A percentile compares a stretch with the other conserved stretches of the same genome.
Evolutionary conservation across 306 rosid species (phyloP).

Genomic region (Acmispon strigosus): DNA sequence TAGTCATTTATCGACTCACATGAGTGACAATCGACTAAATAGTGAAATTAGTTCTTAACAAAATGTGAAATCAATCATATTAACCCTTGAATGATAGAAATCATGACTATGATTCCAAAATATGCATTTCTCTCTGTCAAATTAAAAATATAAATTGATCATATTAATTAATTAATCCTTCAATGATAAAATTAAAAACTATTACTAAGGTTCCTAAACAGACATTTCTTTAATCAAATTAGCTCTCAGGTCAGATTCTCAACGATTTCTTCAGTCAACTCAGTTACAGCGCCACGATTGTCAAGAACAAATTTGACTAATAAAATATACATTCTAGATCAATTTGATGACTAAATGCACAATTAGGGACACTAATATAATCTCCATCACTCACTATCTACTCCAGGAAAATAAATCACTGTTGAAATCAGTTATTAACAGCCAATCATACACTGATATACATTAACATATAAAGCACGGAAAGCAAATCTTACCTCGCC

Average conservation of each 20-base stretch:
- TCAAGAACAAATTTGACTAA: background rate
- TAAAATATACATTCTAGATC: background rate
- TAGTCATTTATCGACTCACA: background rate
- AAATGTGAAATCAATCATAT: background rate
- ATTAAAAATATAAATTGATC: too few relatives aligned
- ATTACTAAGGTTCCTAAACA: too few relatives aligned
- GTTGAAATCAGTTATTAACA: background rate
- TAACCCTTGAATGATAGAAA: background rate
- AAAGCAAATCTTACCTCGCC: constrained; percentile 43
- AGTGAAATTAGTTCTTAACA: background rate
- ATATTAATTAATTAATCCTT: too few relatives aligned
- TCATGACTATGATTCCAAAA: too few relatives aligned
- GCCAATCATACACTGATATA: background rate
- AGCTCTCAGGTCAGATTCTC: background rate
- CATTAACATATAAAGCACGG: background rate
- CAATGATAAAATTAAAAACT: too few relatives aligned
- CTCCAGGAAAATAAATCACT: background rate
- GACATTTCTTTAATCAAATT: background rate
- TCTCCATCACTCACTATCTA: background rate
- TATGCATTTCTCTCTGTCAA: too few relatives aligned
- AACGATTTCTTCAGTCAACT: too few relatives aligned
- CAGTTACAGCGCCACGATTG: background rate
- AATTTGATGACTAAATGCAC: too few relatives aligned
- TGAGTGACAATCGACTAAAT: background rate
- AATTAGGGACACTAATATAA: too few relatives aligned